Base-by-base conservation (phyloP, 257 asterid genomes). In the Cruciata laevipes region DNA sequence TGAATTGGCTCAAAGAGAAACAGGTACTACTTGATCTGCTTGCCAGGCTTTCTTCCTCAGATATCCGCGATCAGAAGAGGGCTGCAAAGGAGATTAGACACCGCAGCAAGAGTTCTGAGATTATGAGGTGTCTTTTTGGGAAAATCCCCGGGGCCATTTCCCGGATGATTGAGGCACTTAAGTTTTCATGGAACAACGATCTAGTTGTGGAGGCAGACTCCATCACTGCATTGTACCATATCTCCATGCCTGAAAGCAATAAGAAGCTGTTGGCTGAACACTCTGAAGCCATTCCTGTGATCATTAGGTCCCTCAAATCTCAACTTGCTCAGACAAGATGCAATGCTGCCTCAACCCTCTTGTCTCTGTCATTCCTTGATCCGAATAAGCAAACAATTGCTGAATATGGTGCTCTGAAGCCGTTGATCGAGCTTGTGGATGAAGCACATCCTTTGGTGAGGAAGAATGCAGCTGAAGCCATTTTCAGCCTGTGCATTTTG, bases 41-140 rank as follows among this genome's bases (percentile, higher is more conserved):
- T 8, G 73, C 75, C 23, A 69, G 12, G n/a, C 74, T 84, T 63
- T 68, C 85, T 0, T 78, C 83, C 16, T 56, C 77, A 0, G 44
- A 76, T 6, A 17, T 69, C 44, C 62, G 64, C 3, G 83, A 77
- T 77, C 78, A 69, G 32, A 70, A 35, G n/a, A 65, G 40, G 51
- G 83, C 88, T 7, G 77, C 78, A 38, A 80, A 75, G 66, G 82
- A 79, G 79, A 78, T 84, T 74, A 79, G 83, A 35, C 27, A 69
- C 55, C 80, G 79, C 18, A 75, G 88, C 1, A 75, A 73, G 60
- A 60, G 17, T 31, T 75, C 70, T 0, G 73, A 85, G 64, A 70
- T 70, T 18, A 61, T 59, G 60, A 77, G 82, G 27, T 70, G 79
- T 51, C 72, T 74, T 56, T 76, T 87, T 35, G 80, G 80, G 5